Evolutionary conservation across 2,329 filamentous ascomycete genomes (phyloP).

Genomic region (Aschersonia sp.): DNA sequence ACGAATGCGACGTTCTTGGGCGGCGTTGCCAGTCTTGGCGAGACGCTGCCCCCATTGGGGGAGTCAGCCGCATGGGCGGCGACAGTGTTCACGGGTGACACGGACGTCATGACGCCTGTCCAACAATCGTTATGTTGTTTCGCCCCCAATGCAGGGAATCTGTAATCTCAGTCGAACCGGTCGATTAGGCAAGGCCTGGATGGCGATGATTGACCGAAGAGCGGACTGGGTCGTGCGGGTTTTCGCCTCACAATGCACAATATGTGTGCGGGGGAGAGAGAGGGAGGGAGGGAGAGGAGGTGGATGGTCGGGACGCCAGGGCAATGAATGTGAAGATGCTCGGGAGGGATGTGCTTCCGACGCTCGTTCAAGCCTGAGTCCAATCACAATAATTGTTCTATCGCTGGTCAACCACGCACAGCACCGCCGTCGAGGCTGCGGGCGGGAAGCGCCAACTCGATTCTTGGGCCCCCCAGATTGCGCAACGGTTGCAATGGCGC

Average conservation of each 20-base stretch:
- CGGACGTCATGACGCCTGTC: slow-evolving; percentile 26
- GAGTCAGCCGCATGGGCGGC: slow-evolving; percentile 18
- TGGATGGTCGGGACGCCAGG: no score
- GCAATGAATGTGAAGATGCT: no score
- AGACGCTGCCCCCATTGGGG: slow-evolving; percentile 27
- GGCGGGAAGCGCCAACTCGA: slow-evolving; percentile 20
- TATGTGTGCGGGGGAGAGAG: not conserved
- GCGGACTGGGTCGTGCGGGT: slow-evolving; percentile 15
- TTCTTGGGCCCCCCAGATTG: slow-evolving; percentile 7
- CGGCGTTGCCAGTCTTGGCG: slow-evolving; percentile 29
- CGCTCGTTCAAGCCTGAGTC: no score
- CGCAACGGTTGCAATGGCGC: not conserved
- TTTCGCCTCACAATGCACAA: slow-evolving; percentile 10
- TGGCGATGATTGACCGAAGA: slow-evolving; percentile 9
- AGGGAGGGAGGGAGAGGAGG: slow-evolving; percentile 6
- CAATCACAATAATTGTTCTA: not conserved
- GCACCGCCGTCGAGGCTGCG: slow-evolving; percentile 14
- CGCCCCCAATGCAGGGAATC: no score
- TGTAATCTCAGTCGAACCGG: slow-evolving; percentile 6
- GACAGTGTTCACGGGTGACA: slow-evolving; percentile 26
- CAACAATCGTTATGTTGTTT: no score
- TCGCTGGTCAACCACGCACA: slow-evolving; percentile 10
- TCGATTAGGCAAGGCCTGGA: slow-evolving; percentile 7
- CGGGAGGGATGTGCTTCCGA: no score
- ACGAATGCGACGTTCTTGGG: slow-evolving; percentile 71